phyloP scores from a whole-genome alignment of 768 basidiomycete species.

The Tephrocybe sp. region DNA sequence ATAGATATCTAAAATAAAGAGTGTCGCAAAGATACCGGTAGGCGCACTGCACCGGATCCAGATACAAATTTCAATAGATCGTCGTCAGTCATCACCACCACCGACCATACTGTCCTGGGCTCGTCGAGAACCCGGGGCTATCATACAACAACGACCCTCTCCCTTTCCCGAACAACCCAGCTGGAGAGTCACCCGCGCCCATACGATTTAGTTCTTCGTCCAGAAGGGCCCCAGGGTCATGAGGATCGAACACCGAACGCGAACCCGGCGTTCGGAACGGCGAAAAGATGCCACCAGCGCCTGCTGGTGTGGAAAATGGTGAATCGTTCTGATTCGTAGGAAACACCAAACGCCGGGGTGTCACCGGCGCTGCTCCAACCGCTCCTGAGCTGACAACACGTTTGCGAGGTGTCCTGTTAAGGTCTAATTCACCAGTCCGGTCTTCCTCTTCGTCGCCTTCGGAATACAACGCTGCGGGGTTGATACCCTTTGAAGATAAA shows the following conservation, averaged over 20 bases:
- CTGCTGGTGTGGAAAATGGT: slow-evolving; percentile 38
- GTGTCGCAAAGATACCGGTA: not conserved
- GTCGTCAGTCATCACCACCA: slow-evolving; percentile 43
- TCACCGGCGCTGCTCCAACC: slow-evolving; percentile 30
- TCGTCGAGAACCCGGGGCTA: slow-evolving; percentile 61
- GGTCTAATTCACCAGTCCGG: slow-evolving; percentile 20
- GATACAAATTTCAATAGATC: slow-evolving; percentile 9
- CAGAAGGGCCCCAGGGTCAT: slow-evolving; percentile 65
- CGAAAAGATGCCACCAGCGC: slow-evolving; percentile 25
- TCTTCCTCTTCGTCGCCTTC: slow-evolving; percentile 19
- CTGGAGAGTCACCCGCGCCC: slow-evolving; percentile 61
- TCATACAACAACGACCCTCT: slow-evolving; percentile 62
- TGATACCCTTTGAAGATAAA: slow-evolving; percentile 26
- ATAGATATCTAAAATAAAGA: slow-evolving; percentile 5
- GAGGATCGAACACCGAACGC: slow-evolving; percentile 63
- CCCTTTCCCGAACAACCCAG: slow-evolving; percentile 63
- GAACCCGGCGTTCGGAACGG: slow-evolving; percentile 53
- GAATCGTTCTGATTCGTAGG: slow-evolving; percentile 35
- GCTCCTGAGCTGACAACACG: slow-evolving; percentile 23
- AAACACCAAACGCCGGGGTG: slow-evolving; percentile 39
- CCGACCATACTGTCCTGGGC: slow-evolving; percentile 52
- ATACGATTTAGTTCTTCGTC: slow-evolving; percentile 72
- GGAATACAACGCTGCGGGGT: slow-evolving; percentile 30
- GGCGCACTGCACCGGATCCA: slow-evolving; percentile 11
- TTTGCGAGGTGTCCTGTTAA: slow-evolving; percentile 39